phyloP scores from a whole-genome alignment of 176 grass and related monocot genomes.

The Urochloa ruziziensis region DNA sequence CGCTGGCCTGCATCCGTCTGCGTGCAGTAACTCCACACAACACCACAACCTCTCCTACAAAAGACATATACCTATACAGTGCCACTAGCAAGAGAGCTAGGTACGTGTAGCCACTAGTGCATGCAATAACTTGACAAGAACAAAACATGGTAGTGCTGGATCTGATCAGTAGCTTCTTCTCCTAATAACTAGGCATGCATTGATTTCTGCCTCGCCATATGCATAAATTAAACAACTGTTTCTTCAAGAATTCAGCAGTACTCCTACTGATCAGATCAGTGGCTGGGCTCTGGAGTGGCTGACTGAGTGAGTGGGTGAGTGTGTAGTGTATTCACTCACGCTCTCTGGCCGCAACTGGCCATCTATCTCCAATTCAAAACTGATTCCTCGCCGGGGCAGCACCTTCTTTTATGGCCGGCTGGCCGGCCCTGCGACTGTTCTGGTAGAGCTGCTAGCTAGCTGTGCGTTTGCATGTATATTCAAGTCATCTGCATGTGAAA shows the following conservation, averaged over 20 bases:
- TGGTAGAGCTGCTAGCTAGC: neutral
- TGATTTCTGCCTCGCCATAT: slow-evolving; percentile 11
- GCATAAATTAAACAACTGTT: slow-evolving; percentile 25
- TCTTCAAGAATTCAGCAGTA: slow-evolving; percentile 37
- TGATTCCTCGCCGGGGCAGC: slow-evolving; percentile 2
- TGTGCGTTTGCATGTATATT: slow-evolving; percentile 46
- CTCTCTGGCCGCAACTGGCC: slow-evolving; percentile 39
- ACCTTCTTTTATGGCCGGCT: slow-evolving; percentile 28
- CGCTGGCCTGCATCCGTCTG: neutral
- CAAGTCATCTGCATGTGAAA: slow-evolving; percentile 51
- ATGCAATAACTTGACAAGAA: slow-evolving; percentile 45
- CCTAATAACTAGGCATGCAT: slow-evolving; percentile 39
- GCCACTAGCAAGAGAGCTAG: neutral
- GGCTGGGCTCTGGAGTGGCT: slow-evolving; percentile 8
- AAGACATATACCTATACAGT: neutral
- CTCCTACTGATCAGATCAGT: slow-evolving; percentile 21
- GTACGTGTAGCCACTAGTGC: slow-evolving; percentile 2
- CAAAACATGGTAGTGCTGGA: slow-evolving; percentile 15
- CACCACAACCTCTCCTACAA: slow-evolving; percentile 4
- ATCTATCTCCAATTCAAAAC: slow-evolving; percentile 51
- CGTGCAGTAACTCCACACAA: slow-evolving; percentile 34
- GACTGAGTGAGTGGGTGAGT: neutral
- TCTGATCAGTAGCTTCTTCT: neutral
- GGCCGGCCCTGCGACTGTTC: neutral
- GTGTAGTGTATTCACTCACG: slow-evolving; percentile 38